Evolutionary conservation across 2,329 filamentous ascomycete genomes (phyloP).

Genomic region (Intubia oerlemansii): DNA sequence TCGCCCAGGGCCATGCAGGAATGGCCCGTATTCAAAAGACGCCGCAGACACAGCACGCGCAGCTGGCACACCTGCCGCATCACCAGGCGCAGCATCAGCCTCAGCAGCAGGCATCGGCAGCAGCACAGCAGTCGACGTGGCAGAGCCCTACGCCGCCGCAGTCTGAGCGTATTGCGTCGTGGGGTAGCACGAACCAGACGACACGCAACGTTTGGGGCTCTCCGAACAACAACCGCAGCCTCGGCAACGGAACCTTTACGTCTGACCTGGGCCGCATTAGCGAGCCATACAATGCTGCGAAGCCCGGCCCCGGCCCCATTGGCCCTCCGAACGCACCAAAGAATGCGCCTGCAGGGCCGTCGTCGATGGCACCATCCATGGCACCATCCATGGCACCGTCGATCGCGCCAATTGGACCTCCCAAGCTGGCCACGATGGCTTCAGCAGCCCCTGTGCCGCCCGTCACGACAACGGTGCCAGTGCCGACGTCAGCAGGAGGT

Average conservation of each 20-base stretch:
- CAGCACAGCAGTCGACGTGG: constrained; percentile 16
- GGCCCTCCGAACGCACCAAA: constrained; percentile 8
- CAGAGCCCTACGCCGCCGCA: constrained; percentile 16
- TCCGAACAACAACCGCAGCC: constrained; percentile 45
- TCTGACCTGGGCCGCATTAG: constrained; percentile 32
- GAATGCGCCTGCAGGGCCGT: not conserved
- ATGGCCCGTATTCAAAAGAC: no score
- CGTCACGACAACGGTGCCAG: not conserved
- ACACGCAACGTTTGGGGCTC: constrained; percentile 53
- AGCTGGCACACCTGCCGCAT: no score
- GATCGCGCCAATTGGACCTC: constrained; percentile 1
- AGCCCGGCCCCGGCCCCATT: constrained; percentile 9
- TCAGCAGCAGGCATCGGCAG: not conserved
- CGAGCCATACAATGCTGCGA: constrained; percentile 12
- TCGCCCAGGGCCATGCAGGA: not conserved
- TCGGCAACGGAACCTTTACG: constrained; percentile 61
- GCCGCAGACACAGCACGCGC: no score
- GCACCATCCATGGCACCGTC: no score
- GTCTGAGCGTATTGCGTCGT: constrained; percentile 26
- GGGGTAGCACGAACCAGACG: constrained; percentile 23
- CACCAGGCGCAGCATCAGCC: constrained; percentile 6
- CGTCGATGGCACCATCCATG: no score
- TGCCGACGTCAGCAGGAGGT: not conserved
- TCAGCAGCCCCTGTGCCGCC: not conserved
- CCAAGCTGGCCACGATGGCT: constrained; percentile 1